These are phyloP conservation scores for Venturia pyrina DNA, from an alignment of 2,329 filamentous ascomycete genomes.

Conservation along the genomic window DNA sequence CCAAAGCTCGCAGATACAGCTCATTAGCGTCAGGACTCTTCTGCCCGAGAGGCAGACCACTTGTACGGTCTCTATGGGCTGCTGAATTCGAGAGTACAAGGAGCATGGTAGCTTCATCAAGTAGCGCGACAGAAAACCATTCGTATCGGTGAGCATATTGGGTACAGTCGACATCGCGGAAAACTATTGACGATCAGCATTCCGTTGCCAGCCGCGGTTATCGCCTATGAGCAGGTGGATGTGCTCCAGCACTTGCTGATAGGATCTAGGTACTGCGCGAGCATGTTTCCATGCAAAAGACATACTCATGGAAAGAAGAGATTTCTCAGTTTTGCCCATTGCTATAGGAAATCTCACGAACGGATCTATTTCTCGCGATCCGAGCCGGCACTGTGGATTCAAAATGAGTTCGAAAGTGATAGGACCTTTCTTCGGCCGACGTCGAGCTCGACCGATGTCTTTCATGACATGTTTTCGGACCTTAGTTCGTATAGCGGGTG, in stretches of 20 bases:
- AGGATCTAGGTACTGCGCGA: not conserved
- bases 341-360: not conserved
- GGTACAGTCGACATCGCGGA: not conserved
- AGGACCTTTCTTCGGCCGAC: not conserved
- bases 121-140: not conserved
- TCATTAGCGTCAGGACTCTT: constrained; percentile 1
- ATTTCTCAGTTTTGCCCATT: not conserved
- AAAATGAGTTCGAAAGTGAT: not conserved
- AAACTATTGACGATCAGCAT: not conserved
- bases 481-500: constrained; percentile 1
- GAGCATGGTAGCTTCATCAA: constrained; percentile 3
- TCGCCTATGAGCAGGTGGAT: not conserved
- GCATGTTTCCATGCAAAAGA: not conserved
- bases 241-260: not conserved
- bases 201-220: not conserved
- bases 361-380: not conserved
- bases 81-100: not conserved
- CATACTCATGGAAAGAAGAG: not conserved
- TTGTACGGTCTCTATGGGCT: not conserved
- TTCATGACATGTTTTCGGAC: constrained; percentile 8
- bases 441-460: constrained; percentile 3
- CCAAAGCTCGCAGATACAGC: not conserved
- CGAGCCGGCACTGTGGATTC: not conserved
- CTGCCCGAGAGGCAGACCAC: not conserved
- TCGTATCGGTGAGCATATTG: not conserved